phyloP scores from a whole-genome alignment of 2,329 filamentous ascomycete genomes.

The Teratosphaeria viscida region DNA sequence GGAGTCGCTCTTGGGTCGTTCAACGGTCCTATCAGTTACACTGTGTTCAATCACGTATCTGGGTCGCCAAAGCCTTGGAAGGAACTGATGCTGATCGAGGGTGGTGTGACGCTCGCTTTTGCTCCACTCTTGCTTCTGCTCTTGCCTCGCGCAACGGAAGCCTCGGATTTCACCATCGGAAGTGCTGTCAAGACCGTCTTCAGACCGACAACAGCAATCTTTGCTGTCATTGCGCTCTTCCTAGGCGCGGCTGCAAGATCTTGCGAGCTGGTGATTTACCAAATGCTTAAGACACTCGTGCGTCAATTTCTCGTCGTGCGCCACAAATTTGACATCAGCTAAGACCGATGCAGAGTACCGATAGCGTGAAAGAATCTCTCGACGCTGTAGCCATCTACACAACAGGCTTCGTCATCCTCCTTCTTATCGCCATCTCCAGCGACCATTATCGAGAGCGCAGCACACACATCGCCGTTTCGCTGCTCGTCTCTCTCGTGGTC shows the following conservation, averaged over 20 bases:
- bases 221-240: background rate
- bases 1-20: background rate
- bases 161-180: background rate
- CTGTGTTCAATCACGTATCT: background rate
- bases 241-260: background rate
- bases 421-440: background rate
- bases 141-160: background rate
- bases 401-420: background rate
- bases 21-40: background rate
- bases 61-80: background rate
- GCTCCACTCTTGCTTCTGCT: background rate
- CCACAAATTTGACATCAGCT: background rate
- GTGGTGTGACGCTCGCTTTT: background rate
- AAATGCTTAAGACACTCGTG: background rate
- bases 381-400: background rate
- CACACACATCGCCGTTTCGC: background rate
- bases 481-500: background rate
- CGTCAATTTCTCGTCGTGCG: background rate
- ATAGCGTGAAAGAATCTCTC: background rate
- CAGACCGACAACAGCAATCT: background rate
- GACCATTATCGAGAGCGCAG: background rate
- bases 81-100: background rate
- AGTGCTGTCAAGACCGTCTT: background rate
- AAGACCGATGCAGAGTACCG: background rate
- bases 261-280: background rate